These are phyloP conservation scores for Chenopodium quinoa DNA, from an alignment of 148 eudicot species.

Conservation along the genomic window DNA sequence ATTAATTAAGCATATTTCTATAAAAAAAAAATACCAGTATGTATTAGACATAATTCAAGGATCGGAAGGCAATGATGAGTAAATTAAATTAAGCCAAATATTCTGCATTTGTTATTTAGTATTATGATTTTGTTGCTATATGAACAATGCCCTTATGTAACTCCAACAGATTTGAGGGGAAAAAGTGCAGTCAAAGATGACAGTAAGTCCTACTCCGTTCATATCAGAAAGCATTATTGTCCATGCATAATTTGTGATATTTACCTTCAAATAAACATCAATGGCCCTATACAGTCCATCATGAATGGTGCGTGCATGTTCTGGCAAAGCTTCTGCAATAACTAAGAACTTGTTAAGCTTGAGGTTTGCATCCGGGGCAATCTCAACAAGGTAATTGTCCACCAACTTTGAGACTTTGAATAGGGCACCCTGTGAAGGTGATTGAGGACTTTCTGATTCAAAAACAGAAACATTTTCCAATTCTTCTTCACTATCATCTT, in stretches of 20 bases:
- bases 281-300: constrained; percentile 87
- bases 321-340: constrained; percentile 77
- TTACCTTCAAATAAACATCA: constrained; percentile 86
- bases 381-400: constrained; percentile 84
- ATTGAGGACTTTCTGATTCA: constrained; percentile 67
- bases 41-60: background rate
- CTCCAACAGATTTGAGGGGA: background rate
- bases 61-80: background rate
- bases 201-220: background rate
- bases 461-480: constrained; percentile 66
- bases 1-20: background rate
- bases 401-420: constrained; percentile 77
- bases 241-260: constrained; percentile 8
- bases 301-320: constrained; percentile 70
- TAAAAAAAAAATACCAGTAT: too few species aligned
- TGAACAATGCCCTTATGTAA: background rate
- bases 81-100: background rate
- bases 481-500: constrained; percentile 79
- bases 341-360: constrained; percentile 74
- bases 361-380: constrained; percentile 92
- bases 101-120: background rate
- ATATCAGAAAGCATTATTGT: background rate
- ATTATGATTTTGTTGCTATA: background rate
- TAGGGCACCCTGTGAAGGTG: constrained; percentile 76
- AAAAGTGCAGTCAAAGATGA: background rate